Evolutionary conservation across 2,329 filamentous ascomycete species (phyloP).

Genomic region (Ophiostoma perfectum): DNA sequence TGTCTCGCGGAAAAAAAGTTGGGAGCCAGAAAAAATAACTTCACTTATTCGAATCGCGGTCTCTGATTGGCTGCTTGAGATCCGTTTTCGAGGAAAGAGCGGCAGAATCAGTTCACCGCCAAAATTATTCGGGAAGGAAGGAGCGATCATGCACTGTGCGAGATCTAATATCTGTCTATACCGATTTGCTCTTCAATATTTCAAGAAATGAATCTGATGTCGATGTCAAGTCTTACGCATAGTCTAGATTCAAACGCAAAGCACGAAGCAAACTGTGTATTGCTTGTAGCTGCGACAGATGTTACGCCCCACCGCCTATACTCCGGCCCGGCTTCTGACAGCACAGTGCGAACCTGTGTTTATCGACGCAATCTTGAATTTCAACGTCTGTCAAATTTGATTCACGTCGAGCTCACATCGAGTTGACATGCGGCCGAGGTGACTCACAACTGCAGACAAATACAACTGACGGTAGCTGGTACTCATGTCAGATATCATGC

Average conservation of each 20-base stretch:
- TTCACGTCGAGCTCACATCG: neutral
- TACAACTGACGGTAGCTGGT: neutral
- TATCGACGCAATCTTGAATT: neutral
- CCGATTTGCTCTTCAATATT: no score
- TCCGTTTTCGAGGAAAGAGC: constrained; percentile 14
- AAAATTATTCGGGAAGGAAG: constrained; percentile 14
- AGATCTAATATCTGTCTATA: neutral
- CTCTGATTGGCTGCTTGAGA: constrained; percentile 20
- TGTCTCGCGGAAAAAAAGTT: neutral
- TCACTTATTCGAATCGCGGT: constrained; percentile 15
- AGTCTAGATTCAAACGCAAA: no score
- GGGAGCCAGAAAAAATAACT: constrained; percentile 2
- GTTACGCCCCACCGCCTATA: neutral
- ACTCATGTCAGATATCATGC: neutral
- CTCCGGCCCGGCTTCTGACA: neutral
- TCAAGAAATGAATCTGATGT: no score
- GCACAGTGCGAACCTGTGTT: neutral
- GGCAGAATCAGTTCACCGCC: constrained; percentile 27
- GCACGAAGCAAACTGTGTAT: neutral
- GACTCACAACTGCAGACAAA: neutral
- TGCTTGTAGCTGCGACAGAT: neutral
- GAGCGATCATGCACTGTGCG: neutral
- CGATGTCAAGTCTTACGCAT: no score
- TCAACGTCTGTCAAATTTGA: neutral
- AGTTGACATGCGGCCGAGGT: neutral